Conservation (phyloP, 106 monocot species). For the Acorus gramineus region DNA sequence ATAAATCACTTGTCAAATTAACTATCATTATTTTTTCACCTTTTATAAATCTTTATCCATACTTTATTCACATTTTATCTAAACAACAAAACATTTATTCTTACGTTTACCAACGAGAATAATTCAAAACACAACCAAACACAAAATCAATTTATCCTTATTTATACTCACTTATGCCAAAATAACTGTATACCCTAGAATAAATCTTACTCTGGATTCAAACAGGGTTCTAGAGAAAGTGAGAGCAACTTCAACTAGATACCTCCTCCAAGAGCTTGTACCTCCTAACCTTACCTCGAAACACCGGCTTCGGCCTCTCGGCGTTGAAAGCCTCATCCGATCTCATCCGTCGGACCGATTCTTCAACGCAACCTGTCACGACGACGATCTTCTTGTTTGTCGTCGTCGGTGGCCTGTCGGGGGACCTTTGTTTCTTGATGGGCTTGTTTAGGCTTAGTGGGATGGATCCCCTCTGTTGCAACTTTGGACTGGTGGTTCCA, state of each 20-base stretch:
- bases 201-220: no score
- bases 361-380: neutral
- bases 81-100: no score
- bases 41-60: no score
- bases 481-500: neutral
- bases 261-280: conserved; percentile 81
- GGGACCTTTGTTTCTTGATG: conserved; percentile 30
- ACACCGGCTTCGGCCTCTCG: conserved; percentile 19
- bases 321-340: conserved; percentile 3
- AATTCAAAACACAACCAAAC: no score
- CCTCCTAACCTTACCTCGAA: conserved; percentile 52
- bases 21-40: no score
- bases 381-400: conserved; percentile 20
- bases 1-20: no score
- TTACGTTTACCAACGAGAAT: no score
- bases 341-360: conserved; percentile 10
- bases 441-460: conserved; percentile 28
- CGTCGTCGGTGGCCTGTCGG: neutral
- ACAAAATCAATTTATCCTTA: no score
- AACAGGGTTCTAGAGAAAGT: no score
- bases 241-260: conserved; percentile 19
- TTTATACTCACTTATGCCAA: no score
- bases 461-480: conserved; percentile 16
- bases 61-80: no score
- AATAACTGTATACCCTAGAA: no score